phyloP scores from a whole-genome alignment of 2,329 filamentous ascomycete species.

The Thyridium curvatum region DNA sequence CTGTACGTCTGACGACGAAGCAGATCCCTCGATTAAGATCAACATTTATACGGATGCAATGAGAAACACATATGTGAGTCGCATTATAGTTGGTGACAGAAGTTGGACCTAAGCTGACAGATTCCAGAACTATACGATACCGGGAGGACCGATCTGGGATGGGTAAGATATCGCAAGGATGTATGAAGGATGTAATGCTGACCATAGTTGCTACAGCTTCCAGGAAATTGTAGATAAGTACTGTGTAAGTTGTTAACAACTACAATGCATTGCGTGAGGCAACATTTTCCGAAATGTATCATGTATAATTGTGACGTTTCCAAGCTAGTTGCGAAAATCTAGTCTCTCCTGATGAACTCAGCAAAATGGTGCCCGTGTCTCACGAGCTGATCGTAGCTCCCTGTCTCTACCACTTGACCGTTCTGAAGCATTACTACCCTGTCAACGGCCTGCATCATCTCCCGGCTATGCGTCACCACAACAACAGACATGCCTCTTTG shows the following conservation, averaged over 20 bases:
- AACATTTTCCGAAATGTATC: no score
- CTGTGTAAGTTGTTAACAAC: slow-evolving; percentile 10
- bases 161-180: slow-evolving; percentile 15
- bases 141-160: slow-evolving; percentile 31
- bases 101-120: no score
- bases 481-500: slow-evolving; percentile 56
- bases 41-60: slow-evolving; percentile 27
- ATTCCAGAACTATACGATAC: slow-evolving; percentile 26
- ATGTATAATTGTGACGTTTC: slow-evolving; percentile 7
- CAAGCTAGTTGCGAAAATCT: background rate
- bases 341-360: no score
- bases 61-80: slow-evolving; percentile 21
- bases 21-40: slow-evolving; percentile 29
- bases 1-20: background rate
- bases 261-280: no score
- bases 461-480: slow-evolving; percentile 72
- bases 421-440: slow-evolving; percentile 67
- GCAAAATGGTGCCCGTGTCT: slow-evolving; percentile 9
- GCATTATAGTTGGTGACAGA: no score
- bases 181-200: slow-evolving; percentile 3
- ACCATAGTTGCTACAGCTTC: background rate
- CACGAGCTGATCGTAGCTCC: slow-evolving; percentile 57
- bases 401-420: slow-evolving; percentile 59
- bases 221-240: slow-evolving; percentile 14
- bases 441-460: slow-evolving; percentile 83